Evolutionary conservation across 1,139 yeast genomes (phyloP).

Genomic region (Meyerozyma elateridarum): DNA sequence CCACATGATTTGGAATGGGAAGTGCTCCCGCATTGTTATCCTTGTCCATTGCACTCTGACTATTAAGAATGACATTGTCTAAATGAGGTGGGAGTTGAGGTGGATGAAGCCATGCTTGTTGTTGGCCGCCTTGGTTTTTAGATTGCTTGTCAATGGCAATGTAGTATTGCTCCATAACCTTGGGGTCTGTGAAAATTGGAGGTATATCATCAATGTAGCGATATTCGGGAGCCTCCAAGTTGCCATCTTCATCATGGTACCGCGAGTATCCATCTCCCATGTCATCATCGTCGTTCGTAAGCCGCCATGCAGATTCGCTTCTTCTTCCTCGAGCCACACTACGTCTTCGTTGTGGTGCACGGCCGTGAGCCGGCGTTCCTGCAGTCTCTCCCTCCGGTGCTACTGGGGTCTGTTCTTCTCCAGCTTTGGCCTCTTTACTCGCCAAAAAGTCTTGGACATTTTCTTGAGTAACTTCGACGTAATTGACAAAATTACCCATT

Average conservation of each 20-base stretch:
- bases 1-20: constrained; percentile 47
- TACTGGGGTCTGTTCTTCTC: too few species aligned
- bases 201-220: constrained; percentile 74
- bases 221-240: constrained; percentile 17
- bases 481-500: constrained; percentile 48
- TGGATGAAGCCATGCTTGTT: constrained; percentile 64
- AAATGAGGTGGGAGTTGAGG: constrained; percentile 51
- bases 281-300: constrained; percentile 59
- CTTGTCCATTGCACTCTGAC: constrained; percentile 41
- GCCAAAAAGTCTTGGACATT: constrained; percentile 27
- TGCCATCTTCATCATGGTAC: constrained; percentile 61
- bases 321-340: constrained; percentile 15
- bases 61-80: constrained; percentile 44
- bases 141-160: constrained; percentile 69
- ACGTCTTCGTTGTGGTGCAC: constrained; percentile 13
- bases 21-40: constrained; percentile 47
- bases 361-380: constrained; percentile 3
- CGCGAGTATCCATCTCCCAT: constrained; percentile 79
- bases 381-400: constrained; percentile 1
- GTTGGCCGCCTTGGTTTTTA: constrained; percentile 55
- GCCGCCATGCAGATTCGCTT: constrained; percentile 50
- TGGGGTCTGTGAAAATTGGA: constrained; percentile 80
- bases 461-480: constrained; percentile 45
- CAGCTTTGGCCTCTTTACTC: constrained; percentile 11
- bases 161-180: constrained; percentile 57